Percentiles rank a stretch among this genome's conserved stretches.
Conservation (phyloP, 2,329 filamentous ascomycete genomes). For the Neopestalotiopsis sp. region DNA sequence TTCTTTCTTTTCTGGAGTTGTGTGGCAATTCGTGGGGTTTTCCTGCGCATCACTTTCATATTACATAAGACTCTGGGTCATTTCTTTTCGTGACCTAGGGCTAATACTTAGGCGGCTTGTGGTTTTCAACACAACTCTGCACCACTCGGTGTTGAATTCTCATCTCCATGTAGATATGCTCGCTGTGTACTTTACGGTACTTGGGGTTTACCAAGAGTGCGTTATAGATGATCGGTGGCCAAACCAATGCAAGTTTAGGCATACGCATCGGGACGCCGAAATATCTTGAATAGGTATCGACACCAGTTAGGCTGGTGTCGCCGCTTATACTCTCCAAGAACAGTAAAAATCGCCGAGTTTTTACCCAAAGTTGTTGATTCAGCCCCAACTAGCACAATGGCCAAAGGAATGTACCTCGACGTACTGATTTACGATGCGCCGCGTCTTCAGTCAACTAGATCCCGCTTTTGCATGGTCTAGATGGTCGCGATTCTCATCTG, state of each 20-base stretch:
- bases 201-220: background rate
- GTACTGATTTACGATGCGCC: too few relatives aligned
- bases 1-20: background rate
- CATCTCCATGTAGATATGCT: background rate
- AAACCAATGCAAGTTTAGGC: background rate
- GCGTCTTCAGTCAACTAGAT: too few relatives aligned
- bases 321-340: background rate
- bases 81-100: background rate
- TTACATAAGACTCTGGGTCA: background rate
- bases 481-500: too few relatives aligned
- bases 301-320: background rate
- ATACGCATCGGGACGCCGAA: background rate
- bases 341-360: background rate
- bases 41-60: background rate
- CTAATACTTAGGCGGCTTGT: background rate
- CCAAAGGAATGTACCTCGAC: background rate
- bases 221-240: background rate
- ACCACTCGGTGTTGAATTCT: background rate
- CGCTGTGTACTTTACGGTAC: background rate
- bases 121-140: background rate
- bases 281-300: background rate
- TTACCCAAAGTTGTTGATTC: background rate
- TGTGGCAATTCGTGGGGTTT: background rate
- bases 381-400: background rate
- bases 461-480: too few relatives aligned